Evolutionary conservation across 345 rosid genomes (phyloP).

Genomic region (Eucalyptus cladocalyx): DNA sequence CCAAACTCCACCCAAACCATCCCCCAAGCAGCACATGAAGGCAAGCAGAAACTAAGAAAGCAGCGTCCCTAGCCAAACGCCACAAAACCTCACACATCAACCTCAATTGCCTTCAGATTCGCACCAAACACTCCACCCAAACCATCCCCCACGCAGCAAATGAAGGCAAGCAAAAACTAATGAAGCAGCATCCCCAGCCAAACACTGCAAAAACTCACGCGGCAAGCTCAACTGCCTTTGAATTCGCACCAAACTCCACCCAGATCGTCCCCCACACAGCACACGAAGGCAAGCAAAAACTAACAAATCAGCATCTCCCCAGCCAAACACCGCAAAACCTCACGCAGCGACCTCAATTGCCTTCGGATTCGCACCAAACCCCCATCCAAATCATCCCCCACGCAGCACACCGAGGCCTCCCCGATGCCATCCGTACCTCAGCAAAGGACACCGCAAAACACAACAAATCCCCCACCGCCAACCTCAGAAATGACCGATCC

Average conservation of each 20-base stretch:
- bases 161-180: neutral
- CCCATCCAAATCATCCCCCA: neutral
- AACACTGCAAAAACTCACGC: neutral
- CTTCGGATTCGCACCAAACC: neutral
- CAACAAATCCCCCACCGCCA: neutral
- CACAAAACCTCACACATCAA: neutral
- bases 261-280: neutral
- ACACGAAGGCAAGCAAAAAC: neutral
- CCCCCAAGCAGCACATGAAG: neutral
- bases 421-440: neutral
- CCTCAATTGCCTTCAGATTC: neutral
- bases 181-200: neutral
- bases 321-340: neutral
- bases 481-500: neutral
- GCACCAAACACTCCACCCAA: neutral
- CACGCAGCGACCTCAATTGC: neutral
- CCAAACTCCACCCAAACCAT: neutral
- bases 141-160: neutral
- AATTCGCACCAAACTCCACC: neutral
- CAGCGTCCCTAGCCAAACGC: neutral
- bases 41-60: neutral
- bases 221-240: neutral
- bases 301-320: neutral
- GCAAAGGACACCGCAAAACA: neutral
- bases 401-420: neutral